Percentiles rank a stretch among this genome's conserved stretches.
Evolutionary conservation across 306 rosid genomes (phyloP).

Genomic region (Prunus campanulata): DNA sequence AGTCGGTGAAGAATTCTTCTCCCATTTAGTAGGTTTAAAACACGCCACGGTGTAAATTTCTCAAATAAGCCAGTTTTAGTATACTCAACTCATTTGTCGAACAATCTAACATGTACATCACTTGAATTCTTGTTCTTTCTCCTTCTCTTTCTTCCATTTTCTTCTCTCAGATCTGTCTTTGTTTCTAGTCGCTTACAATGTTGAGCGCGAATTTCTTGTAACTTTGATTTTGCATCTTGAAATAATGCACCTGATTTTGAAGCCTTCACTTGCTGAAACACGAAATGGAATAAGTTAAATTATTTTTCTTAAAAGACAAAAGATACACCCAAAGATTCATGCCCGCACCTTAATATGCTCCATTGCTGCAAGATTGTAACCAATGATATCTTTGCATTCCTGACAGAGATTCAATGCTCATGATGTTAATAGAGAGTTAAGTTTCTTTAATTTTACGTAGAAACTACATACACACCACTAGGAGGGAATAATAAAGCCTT

Average conservation of each 20-base stretch:
- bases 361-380: conserved; percentile 96
- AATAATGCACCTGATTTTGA: conserved; percentile 78
- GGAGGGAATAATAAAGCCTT: too few relatives aligned
- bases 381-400: conserved; percentile 84
- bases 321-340: conserved; percentile 1
- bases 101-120: conserved; percentile 22
- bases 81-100: background rate
- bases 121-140: conserved; percentile 32
- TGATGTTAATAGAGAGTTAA: conserved; percentile 22
- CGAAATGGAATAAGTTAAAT: conserved; percentile 7
- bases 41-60: background rate
- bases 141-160: conserved; percentile 54
- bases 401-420: conserved; percentile 36
- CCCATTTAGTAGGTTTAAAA: background rate
- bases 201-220: conserved; percentile 68
- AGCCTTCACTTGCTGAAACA: conserved; percentile 81
- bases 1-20: background rate
- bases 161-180: conserved; percentile 53
- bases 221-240: conserved; percentile 68
- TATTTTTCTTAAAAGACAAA: background rate
- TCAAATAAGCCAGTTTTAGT: background rate
- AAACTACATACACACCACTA: too few relatives aligned
- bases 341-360: conserved; percentile 80
- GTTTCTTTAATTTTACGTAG: too few relatives aligned
- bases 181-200: conserved; percentile 64